These are phyloP conservation scores for Endocalyx cinctus DNA, from an alignment of 2,329 filamentous ascomycete genomes.

Conservation along the genomic window DNA sequence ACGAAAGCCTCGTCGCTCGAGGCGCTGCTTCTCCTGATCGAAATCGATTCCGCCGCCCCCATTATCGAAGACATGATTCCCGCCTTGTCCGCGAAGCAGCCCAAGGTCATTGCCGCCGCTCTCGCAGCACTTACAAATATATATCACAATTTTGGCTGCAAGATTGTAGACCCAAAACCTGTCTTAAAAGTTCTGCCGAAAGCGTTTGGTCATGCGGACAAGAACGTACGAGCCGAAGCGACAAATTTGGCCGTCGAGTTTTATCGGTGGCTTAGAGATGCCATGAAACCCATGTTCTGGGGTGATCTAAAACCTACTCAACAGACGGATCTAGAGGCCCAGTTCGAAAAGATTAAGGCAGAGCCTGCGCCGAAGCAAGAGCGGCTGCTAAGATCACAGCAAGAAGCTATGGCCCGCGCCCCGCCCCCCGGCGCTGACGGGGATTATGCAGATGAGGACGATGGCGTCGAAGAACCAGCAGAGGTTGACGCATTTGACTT, in stretches of 20 bases:
- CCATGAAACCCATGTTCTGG: conserved; percentile 99
- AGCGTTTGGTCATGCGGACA: conserved; percentile 92
- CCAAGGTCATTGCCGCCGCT: conserved; percentile 31
- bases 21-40: conserved; percentile 81
- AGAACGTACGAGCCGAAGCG: conserved; percentile 92
- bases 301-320: conserved; percentile 91
- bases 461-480: conserved; percentile 55
- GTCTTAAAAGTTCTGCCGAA: conserved; percentile 85
- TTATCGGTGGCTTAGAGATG: conserved; percentile 94
- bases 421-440: conserved; percentile 55
- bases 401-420: conserved; percentile 73
- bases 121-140: conserved; percentile 68
- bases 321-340: conserved; percentile 85
- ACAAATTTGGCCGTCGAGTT: conserved; percentile 89
- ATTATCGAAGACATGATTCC: conserved; percentile 85
- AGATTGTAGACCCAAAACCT: conserved; percentile 87
- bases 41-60: conserved; percentile 79
- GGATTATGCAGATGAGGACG: conserved; percentile 53
- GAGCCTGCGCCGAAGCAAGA: conserved; percentile 88
- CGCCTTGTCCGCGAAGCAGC: conserved; percentile 33
- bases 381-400: conserved; percentile 80
- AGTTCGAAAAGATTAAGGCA: conserved; percentile 90
- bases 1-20: conserved; percentile 86
- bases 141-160: conserved; percentile 92
- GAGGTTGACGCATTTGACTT: conserved; percentile 80